Base-by-base conservation (phyloP, 2,329 filamentous ascomycete species). In the Leptographium galeiforme region DNA sequence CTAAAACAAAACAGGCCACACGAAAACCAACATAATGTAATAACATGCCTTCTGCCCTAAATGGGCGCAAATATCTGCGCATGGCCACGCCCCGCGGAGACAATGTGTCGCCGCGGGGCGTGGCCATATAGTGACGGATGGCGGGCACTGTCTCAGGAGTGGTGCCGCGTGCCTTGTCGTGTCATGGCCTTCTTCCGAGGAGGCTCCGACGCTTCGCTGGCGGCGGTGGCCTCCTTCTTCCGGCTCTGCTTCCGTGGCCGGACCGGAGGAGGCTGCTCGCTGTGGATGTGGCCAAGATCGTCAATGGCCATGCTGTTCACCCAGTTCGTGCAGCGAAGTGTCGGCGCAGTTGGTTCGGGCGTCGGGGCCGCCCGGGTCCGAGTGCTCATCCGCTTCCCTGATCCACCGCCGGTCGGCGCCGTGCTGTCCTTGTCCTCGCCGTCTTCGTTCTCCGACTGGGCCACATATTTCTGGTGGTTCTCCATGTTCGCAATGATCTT, bases 401-500 rank as follows among this genome's bases (percentile, higher is more conserved):
- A 41, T 25, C 43, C 25, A 5, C 50, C 39, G 10, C 48, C 33
- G 5, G 41, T 39, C 2, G 44, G 33, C 12, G 44, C 36, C 12
- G 13, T 14, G 18, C 41, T 52, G 16, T 55, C 49, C 32, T 59
- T 39, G 43, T 54, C 51, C 56, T 68, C 67, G 59, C 68, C 67
- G 32, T 71, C 66, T 13, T 62, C 62, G 13, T 61, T 59, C 19
- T 75, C 72, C 1, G 68, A 64, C 36, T 78, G 69, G 13, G 72
- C 70, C 53, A 94, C 74, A 62, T 95, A 95, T 58, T 77, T 73
- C 57, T 81, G 81, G 57, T 94, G 84, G 62, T 83, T 84, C 61
- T 83, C 75, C 90, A 96, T 96, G 62, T 89, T 82, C 57, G 78
- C 76, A 30, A 77, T 72, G 57, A 96, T 95, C 61, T 81, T 80